Percentiles rank a stretch among this genome's conserved stretches.
Conservation (phyloP, 2,329 filamentous ascomycete genomes). For the Colletotrichum truncatum region DNA sequence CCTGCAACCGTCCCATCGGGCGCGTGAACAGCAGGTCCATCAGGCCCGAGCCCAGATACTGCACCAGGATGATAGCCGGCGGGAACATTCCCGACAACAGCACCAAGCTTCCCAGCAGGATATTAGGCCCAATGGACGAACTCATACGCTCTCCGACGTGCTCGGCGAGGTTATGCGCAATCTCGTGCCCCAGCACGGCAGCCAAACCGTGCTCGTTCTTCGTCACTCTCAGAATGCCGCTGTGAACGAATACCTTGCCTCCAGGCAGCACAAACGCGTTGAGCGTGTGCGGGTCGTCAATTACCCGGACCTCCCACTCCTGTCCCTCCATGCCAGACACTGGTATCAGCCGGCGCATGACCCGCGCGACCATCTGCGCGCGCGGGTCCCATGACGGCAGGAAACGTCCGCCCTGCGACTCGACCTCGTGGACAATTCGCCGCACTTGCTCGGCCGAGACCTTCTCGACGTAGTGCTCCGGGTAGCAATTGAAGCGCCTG, state of each 20-base stretch:
- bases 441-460: slow-evolving; percentile 64
- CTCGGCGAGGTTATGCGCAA: slow-evolving; percentile 78
- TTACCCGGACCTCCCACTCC: slow-evolving; percentile 79
- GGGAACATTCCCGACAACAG: slow-evolving; percentile 56
- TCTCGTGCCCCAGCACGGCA: slow-evolving; percentile 81
- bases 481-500: slow-evolving; percentile 76
- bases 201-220: slow-evolving; percentile 75
- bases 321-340: slow-evolving; percentile 68
- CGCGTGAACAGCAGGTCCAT: slow-evolving; percentile 71
- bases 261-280: slow-evolving; percentile 84
- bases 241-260: slow-evolving; percentile 83
- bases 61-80: slow-evolving; percentile 51
- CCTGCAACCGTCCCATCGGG: slow-evolving; percentile 77
- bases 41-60: slow-evolving; percentile 54
- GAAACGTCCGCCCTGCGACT: slow-evolving; percentile 62
- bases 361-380: slow-evolving; percentile 64
- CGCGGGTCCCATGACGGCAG: slow-evolving; percentile 68
- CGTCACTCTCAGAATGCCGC: slow-evolving; percentile 75
- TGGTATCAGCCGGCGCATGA: slow-evolving; percentile 74
- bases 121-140: slow-evolving; percentile 59
- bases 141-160: slow-evolving; percentile 73
- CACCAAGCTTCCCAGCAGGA: slow-evolving; percentile 59
- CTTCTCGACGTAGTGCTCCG: slow-evolving; percentile 61
- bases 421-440: slow-evolving; percentile 62
- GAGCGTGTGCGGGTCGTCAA: slow-evolving; percentile 68